phyloP scores from a whole-genome alignment of 2,329 filamentous ascomycete species.

The Ophiostoma quercus region DNA sequence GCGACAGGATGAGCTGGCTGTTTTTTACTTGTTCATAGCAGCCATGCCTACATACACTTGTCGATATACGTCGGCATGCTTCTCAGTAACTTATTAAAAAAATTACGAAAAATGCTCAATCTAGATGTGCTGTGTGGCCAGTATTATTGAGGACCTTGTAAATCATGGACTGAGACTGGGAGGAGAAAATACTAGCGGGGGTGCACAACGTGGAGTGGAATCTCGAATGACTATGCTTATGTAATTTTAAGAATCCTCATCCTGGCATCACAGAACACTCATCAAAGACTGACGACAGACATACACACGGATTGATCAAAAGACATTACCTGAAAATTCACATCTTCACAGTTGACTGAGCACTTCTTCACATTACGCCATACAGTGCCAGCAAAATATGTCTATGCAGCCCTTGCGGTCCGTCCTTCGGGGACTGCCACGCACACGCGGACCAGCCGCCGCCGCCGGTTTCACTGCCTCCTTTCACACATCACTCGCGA shows the following conservation, averaged over 20 bases:
- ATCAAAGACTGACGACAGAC: neutral
- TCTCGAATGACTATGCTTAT: neutral
- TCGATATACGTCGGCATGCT: constrained; percentile 6
- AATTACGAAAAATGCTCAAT: constrained; percentile 16
- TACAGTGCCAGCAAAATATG: neutral
- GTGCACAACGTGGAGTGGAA: neutral
- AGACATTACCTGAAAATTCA: too few species aligned
- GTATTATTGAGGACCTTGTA: too few species aligned
- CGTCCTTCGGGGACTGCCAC: neutral
- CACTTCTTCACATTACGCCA: neutral
- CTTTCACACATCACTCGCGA: neutral
- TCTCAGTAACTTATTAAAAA: constrained; percentile 21
- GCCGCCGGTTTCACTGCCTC: neutral
- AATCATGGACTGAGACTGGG: too few species aligned
- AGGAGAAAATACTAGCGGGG: neutral
- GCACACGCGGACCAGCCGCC: neutral
- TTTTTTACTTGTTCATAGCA: constrained; percentile 14
- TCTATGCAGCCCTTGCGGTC: neutral
- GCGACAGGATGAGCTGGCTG: constrained; percentile 18
- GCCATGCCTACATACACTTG: constrained; percentile 17
- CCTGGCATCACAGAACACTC: neutral
- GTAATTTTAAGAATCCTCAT: neutral
- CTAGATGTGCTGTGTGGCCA: neutral
- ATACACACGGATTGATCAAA: neutral
- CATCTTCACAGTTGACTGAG: neutral